Base-by-base conservation (phyloP, 1,284 basidiomycete species). In the Heterobasidion irregulare region DNA sequence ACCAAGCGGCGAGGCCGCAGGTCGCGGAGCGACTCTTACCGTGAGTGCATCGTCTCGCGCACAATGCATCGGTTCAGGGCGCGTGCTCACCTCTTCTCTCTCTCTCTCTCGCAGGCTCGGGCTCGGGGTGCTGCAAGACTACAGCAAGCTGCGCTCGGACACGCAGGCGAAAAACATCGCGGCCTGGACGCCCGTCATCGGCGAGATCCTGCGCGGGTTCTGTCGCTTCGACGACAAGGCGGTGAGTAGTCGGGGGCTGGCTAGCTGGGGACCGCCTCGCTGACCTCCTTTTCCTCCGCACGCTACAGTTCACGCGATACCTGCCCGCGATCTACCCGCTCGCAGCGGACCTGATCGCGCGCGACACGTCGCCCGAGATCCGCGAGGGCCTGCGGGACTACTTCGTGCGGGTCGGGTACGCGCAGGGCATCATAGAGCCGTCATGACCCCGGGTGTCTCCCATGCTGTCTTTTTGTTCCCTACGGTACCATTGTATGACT, bases 121-220 rank as follows among this genome's bases (percentile, higher is more conserved):
- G n/a, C 77, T 94, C 47, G 92, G 92, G 33, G 92, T 99, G 35
- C 75, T 98, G 53, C 83, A 86, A 61, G 94, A 96, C 69, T 99
- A 93, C 72, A 91, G 89, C 65, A 91, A 90, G 61, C 77, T 99
- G 53, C 91, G 92, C 57, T 72, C 87, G 2, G 96, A 98, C 61
- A 94, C 87, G 2, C 96, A 99, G 72, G 86, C 86, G 51, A 92
- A 98, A 70, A 99, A 98, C 67, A 96, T 99, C 58, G 73, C 86
- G 9, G 96, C 98, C 0, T 99, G 97, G 97, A 97, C 92, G 33
- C 97, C 97, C 10, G 97, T 99, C 32, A 89, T 98, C 13, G 87
- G 87, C 2, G 95, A 98, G 68, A 93, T 98, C 51, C 70, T 99
- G 33, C 84, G 89, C 57, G 97, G 97, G 9, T 93, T 95, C 64